Percentiles rank a stretch among this genome's conserved stretches.
Evolutionary conservation across 225 moss, liverwort and hornwort species (phyloP).

Genomic region (Polytrichum formosum): DNA sequence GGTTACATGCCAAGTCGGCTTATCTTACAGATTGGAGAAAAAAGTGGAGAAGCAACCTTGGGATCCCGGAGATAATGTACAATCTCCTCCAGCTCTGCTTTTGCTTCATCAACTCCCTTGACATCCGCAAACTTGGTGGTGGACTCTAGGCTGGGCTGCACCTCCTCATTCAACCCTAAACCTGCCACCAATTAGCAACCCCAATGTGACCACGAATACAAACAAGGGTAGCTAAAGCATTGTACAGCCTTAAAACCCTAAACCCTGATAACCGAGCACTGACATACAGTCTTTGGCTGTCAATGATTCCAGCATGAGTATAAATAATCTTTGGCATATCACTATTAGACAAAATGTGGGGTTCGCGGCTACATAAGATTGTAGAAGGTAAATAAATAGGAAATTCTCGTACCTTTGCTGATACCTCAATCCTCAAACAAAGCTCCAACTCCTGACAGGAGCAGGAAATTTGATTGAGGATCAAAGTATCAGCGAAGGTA

Average conservation of each 20-base stretch:
- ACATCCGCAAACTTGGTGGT: constrained; percentile 19
- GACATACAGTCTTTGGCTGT: too few relatives aligned
- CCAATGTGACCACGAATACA: too few relatives aligned
- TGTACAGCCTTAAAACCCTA: too few relatives aligned
- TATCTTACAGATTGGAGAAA: background rate
- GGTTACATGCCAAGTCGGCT: background rate
- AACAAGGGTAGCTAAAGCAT: too few relatives aligned
- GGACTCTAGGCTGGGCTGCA: constrained; percentile 14
- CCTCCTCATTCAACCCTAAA: constrained; percentile 15
- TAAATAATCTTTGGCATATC: too few relatives aligned
- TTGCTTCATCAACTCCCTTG: constrained; percentile 17
- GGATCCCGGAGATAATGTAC: constrained; percentile 15
- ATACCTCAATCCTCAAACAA: constrained; percentile 17
- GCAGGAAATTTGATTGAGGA: constrained; percentile 18
- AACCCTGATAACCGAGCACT: too few relatives aligned
- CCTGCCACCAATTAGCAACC: constrained; percentile 7
- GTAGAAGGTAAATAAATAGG: too few relatives aligned
- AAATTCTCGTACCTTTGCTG: constrained; percentile 3
- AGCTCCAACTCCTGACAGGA: constrained; percentile 14
- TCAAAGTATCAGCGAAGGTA: constrained; percentile 15
- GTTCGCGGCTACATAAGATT: too few relatives aligned
- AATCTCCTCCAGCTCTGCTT: constrained; percentile 21
- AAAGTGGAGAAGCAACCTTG: constrained; percentile 1
- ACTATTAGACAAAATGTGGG: too few relatives aligned
- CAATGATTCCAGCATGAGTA: too few relatives aligned